Conservation (phyloP, 257 asterid genomes). For the Solanum clarkiae region DNA sequence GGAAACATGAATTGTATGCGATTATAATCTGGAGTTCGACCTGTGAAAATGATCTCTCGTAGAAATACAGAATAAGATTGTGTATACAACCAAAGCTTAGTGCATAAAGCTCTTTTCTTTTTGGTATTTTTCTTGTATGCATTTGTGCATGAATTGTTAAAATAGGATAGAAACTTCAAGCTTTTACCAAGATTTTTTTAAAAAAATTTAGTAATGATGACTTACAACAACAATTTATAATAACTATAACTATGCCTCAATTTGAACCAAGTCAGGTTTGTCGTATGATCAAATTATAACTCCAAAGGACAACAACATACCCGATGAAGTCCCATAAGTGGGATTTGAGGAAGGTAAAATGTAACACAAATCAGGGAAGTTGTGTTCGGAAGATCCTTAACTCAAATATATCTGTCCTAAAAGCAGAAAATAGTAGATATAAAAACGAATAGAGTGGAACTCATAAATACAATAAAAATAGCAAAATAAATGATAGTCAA, state of each 20-base stretch:
- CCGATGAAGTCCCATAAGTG: no score
- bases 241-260: neutral
- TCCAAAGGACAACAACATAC: no score
- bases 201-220: no score
- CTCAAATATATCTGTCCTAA: no score
- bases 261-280: neutral
- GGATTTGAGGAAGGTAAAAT: no score
- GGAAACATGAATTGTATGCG: neutral
- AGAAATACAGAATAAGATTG: neutral
- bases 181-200: neutral
- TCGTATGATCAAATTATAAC: no score
- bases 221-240: neutral
- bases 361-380: no score
- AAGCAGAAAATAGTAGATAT: no score
- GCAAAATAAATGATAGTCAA: no score
- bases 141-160: neutral
- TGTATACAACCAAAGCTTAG: neutral
- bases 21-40: neutral
- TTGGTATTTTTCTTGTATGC: neutral
- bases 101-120: neutral
- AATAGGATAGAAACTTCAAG: neutral
- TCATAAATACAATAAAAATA: no score
- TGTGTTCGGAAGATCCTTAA: no score
- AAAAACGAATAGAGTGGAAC: no score
- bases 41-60: fast-evolving